phyloP scores from a whole-genome alignment of 2,329 filamentous ascomycete genomes.

The Acephala macrosclerotiorum region DNA sequence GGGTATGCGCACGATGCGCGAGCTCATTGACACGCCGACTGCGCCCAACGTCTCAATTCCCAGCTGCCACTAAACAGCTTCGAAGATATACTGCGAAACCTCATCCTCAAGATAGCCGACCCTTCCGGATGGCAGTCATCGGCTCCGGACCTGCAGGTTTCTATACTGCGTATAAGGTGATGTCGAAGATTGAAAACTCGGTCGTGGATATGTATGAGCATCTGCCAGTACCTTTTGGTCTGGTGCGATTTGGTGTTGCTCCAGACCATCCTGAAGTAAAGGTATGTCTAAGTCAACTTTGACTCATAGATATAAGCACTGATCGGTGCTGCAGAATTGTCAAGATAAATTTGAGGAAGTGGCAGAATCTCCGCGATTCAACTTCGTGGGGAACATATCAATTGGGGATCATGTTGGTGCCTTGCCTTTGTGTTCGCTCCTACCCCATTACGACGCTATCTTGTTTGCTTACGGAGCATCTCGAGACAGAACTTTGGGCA shows the following conservation, averaged over 20 bases:
- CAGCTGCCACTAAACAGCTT: constrained; percentile 17
- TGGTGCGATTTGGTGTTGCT: constrained; percentile 95
- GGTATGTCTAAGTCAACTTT: constrained; percentile 53
- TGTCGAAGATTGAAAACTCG: constrained; percentile 75
- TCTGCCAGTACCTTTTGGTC: constrained; percentile 88
- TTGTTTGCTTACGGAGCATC: constrained; percentile 93
- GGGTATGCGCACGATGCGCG: constrained; percentile 40
- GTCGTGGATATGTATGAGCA: constrained; percentile 96
- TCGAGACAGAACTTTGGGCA: constrained; percentile 78
- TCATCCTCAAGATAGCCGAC: constrained; percentile 47
- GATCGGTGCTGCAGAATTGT: constrained; percentile 73
- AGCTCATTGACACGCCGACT: constrained; percentile 21
- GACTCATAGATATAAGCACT: not conserved
- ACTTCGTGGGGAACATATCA: constrained; percentile 88
- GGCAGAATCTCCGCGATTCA: constrained; percentile 81
- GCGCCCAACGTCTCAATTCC: not conserved
- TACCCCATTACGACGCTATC: constrained; percentile 88
- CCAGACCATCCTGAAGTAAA: constrained; percentile 99
- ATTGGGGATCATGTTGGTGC: constrained; percentile 65
- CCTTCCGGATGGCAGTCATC: constrained; percentile 84
- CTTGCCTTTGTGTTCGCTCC: constrained; percentile 72
- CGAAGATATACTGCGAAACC: constrained; percentile 38
- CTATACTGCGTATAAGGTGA: constrained; percentile 87
- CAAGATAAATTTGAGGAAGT: constrained; percentile 93
- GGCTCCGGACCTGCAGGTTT: constrained; percentile 96